Evolutionary conservation across 345 rosid genomes (phyloP).

Genomic region (Gossypium mustelinum): DNA sequence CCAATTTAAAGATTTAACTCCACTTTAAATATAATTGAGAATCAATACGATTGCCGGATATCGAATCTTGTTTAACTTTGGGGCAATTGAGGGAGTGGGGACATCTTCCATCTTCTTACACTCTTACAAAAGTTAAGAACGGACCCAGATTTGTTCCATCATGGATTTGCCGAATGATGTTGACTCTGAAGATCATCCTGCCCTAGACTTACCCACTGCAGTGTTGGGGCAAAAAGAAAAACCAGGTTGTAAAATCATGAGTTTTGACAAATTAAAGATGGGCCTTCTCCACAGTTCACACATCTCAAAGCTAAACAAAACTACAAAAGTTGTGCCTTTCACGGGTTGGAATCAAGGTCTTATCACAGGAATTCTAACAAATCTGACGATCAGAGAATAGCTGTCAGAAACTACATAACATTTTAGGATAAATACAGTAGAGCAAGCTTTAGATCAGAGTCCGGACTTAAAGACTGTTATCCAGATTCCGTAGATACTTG

Average conservation of each 20-base stretch:
- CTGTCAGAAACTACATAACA: neutral
- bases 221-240: neutral
- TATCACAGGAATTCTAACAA: neutral
- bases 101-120: neutral
- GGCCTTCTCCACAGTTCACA: neutral
- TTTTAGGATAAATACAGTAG: neutral
- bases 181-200: too few species aligned
- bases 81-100: neutral
- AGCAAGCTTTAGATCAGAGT: neutral
- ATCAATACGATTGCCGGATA: too few species aligned
- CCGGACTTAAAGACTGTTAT: neutral
- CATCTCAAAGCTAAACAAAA: neutral
- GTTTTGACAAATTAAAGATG: neutral
- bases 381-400: neutral
- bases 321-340: neutral
- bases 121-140: neutral
- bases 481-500: neutral
- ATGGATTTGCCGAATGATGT: neutral
- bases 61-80: neutral
- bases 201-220: neutral
- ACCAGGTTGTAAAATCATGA: neutral
- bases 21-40: too few species aligned
- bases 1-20: too few species aligned
- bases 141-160: neutral
- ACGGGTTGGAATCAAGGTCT: slow-evolving; percentile 4